Base-by-base conservation (phyloP, 2,329 filamentous ascomycete species). In the Periconia sp. region DNA sequence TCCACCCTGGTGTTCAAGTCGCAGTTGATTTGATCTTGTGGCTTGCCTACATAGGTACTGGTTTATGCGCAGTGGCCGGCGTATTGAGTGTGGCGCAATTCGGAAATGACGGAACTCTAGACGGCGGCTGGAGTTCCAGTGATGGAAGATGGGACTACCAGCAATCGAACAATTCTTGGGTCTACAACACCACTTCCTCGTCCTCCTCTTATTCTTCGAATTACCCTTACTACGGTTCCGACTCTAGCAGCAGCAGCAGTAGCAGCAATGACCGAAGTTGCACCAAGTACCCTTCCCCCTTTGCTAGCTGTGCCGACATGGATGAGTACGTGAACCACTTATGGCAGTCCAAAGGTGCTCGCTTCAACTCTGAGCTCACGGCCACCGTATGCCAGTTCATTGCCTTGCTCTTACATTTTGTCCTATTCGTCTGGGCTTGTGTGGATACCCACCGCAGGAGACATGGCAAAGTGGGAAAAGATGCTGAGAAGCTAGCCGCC, bases 351-450 rank as follows among this genome's bases (percentile, higher is more conserved):
- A 70, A 67, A 48, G 49, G 50, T 2, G 50, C 60, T 31, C 69
- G 65, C 19, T 56, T 51, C 10, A 58, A 55, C 9, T 49, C 66
- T 15, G 57, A 62, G 45, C 46, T 66, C 13, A 63, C 63, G 6
- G 70, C 51, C 1, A 58, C 60, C 7, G 69, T 68, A 10, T 70
- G 68, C 46, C 70, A 72, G 41, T 72, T 64, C 51, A 48, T 73
- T 7, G 55, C 55, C 2, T 35, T 74, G 17, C 15, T 66, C 1
- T 44, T 73, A 40, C 72, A 75, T 47, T 64, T 75, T 46, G 56
- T 56, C 1, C 60, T 74, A 3, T 75, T 75, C 53, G 56, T 74
- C 11, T 74, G 72, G 70, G 73, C 72, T 1, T 75, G 73, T 33
- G 65, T 74, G 8, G 72, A 75, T 45, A 71, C 68, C 15, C 54